These are phyloP conservation scores for Wickerhamomyces sydowiorum DNA, from an alignment of 805 yeast genomes.

Conservation along the genomic window DNA sequence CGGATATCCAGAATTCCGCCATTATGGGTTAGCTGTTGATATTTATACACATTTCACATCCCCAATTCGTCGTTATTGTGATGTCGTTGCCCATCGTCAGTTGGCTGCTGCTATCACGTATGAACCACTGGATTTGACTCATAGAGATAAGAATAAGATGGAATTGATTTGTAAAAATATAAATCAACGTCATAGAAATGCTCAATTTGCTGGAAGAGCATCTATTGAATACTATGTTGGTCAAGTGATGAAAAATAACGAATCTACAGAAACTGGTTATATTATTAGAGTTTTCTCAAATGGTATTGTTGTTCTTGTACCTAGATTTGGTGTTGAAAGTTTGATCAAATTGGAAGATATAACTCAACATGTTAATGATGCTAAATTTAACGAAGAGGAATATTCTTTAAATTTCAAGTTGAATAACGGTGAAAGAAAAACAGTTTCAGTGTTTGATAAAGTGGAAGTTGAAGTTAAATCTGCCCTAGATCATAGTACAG, in stretches of 20 bases:
- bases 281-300: slow-evolving; percentile 88
- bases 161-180: slow-evolving; percentile 84
- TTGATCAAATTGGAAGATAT: slow-evolving; percentile 76
- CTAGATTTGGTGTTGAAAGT: slow-evolving; percentile 94
- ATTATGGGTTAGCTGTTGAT: slow-evolving; percentile 96
- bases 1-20: slow-evolving; percentile 88
- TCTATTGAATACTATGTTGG: slow-evolving; percentile 97
- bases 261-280: slow-evolving; percentile 79
- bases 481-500: slow-evolving; percentile 77
- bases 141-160: slow-evolving; percentile 86
- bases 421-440: slow-evolving; percentile 39
- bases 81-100: slow-evolving; percentile 95
- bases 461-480: slow-evolving; percentile 80
- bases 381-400: slow-evolving; percentile 70
- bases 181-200: slow-evolving; percentile 92
- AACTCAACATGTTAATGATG: slow-evolving; percentile 55
- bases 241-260: slow-evolving; percentile 87
- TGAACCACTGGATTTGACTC: slow-evolving; percentile 74
- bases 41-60: slow-evolving; percentile 98
- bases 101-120: slow-evolving; percentile 97
- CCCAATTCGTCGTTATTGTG: slow-evolving; percentile 97
- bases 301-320: slow-evolving; percentile 92
- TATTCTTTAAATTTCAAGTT: slow-evolving; percentile 59
- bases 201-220: slow-evolving; percentile 98
- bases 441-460: slow-evolving; percentile 73